These are phyloP conservation scores for Glycine latifolia DNA, from an alignment of 306 rosid genomes.

Conservation along the genomic window DNA sequence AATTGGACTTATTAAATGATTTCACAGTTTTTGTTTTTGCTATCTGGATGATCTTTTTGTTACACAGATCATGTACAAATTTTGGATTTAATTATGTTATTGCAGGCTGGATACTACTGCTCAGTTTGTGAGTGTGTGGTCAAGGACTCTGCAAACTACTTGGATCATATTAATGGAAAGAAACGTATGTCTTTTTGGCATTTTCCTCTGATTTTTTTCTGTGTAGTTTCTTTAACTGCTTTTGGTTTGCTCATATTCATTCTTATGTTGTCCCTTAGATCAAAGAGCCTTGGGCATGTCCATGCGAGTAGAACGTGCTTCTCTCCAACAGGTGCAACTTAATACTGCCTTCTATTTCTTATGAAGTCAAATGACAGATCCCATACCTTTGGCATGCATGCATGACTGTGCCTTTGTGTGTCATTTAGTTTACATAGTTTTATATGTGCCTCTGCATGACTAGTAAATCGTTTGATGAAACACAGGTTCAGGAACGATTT, in stretches of 20 bases:
- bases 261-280: constrained; percentile 56
- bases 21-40: constrained; percentile 9
- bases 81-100: constrained; percentile 33
- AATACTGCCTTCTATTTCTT: constrained; percentile 14
- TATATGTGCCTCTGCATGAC: constrained; percentile 17
- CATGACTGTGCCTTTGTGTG: constrained; percentile 18
- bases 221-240: constrained; percentile 8
- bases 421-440: constrained; percentile 25
- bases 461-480: constrained; percentile 47
- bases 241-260: constrained; percentile 38
- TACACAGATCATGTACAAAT: constrained; percentile 24
- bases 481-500: constrained; percentile 91
- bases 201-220: constrained; percentile 20
- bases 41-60: constrained; percentile 23
- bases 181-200: constrained; percentile 75
- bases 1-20: not conserved
- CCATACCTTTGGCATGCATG: constrained; percentile 24
- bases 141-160: constrained; percentile 95
- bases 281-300: constrained; percentile 99
- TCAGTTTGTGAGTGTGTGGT: constrained; percentile 99
- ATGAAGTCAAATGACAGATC: constrained; percentile 11
- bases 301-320: constrained; percentile 95
- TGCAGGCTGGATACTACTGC: constrained; percentile 97
- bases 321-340: constrained; percentile 76
- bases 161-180: constrained; percentile 99